Base-by-base conservation (phyloP, 2,329 filamentous ascomycete genomes). In the Penicillium thymicola region DNA sequence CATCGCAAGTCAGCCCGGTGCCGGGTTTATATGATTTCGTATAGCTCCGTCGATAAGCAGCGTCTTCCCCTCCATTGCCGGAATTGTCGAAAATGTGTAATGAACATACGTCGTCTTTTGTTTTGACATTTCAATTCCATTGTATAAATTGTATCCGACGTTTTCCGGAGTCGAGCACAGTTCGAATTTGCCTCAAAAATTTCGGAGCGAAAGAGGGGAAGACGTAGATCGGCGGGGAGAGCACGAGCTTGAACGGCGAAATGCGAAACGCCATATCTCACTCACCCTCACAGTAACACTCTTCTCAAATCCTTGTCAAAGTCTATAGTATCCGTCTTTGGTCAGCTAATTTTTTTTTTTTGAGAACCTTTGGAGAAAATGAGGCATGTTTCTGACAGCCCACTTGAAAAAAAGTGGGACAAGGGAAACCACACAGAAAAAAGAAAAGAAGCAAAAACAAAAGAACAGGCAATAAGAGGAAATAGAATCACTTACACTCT, bases 351-450 rank as follows among this genome's bases (percentile, higher is more conserved):
- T 14, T 32, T 32, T 30, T 27, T 13, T 32, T 32, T 53, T 50
- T 67, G 64, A 67, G 65, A 71, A 71, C 65, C 68, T 4, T 70
- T 66, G 64, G 65, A 67, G 65, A 51, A 51, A 51, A 32, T 14
- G 21, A 25, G 59, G 54, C 63, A 59, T 61, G 64, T 66, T 64
- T 64, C 58, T 55, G 62, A 67, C 67, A 67, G 67, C 64, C 65
- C 64, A 70, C 67, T 65, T 57, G 57, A 52, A 54, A 54, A 56
- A 65, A 57, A 64, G 54, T 58, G 46, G 54, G 51, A 57, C 48
- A 38, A 38, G 10, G 16, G 18, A 16, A 36, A 51, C 49, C 49
- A 56, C 43, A 51, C 42, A 58, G 36, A 49, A 42, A 27, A 36
- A 18, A 51, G 25, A 10, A 51, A 32, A 10, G 32, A 34, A 13